Evolutionary conservation across 2,329 filamentous ascomycete species (phyloP), one percentile per base, ranked within the genome.

Genomic region (Calonectria pseudoturangicola): DNA sequence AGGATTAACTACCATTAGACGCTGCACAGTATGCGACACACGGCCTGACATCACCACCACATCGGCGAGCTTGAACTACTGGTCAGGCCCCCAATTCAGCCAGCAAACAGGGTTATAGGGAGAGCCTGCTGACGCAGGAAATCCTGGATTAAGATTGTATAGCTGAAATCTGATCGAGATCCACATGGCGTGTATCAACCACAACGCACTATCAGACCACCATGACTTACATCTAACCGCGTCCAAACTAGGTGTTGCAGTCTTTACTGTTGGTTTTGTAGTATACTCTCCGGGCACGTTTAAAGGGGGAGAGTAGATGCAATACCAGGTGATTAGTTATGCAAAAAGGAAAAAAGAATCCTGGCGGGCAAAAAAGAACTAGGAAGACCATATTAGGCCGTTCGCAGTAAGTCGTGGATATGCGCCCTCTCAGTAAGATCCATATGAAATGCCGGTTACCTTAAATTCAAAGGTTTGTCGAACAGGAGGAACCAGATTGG

Each of bases 271-370:
- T 70, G 95, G 98, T 83, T 87, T 97, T 62, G 87, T 98, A 18
- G 91, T 98, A 43, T 98, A 97, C 80, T 96, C 95, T 0, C 88
- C 98, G 18, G 96, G 98, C 82, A 98, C 95, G 0, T 87, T 98
- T 79, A 98, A 98, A 82, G 98, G 95, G 9, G 91, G 95, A 12
- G 89, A 95, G 60, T 95, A 98, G 82, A 95, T 93, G 66, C 92
- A 92, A 15, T 90, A 95, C 79, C 97, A 95, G 84, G 86, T 91
- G 45, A 89, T 89, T 63, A 88, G 92, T 0, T 96, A 92, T 84
- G 87, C 88, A 0, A 89, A 90, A 1, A 86, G n/a, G n/a, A 90
- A 1, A 86, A 87, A 1, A 91, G 39, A 90, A 88, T 54, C 21
- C 21, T 30, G 30, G 30, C 30, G 5, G 30, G 30, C 30, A 33